These are phyloP conservation scores for Aspergillus heteromorphus DNA, from an alignment of 495 filamentous ascomycete genomes.

Conservation along the genomic window DNA sequence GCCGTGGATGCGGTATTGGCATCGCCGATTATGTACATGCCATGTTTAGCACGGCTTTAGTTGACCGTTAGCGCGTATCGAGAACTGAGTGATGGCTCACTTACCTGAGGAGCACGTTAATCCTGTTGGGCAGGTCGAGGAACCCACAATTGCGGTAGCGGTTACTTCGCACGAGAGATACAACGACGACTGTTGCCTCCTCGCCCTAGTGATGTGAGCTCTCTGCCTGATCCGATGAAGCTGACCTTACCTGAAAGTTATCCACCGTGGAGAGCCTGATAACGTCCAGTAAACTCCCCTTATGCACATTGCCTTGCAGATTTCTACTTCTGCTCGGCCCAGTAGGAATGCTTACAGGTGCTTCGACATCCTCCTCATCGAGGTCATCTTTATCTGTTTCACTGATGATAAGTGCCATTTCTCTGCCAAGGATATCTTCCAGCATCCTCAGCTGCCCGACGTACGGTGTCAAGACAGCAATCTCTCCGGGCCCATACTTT, in stretches of 20 bases:
- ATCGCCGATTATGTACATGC: slow-evolving; percentile 78
- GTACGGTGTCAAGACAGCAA: slow-evolving; percentile 71
- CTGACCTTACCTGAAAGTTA: slow-evolving; percentile 7
- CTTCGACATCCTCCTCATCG: slow-evolving; percentile 9
- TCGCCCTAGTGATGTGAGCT: slow-evolving; percentile 45
- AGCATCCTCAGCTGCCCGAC: slow-evolving; percentile 57
- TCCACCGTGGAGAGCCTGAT: background rate
- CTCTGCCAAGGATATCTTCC: slow-evolving; percentile 17
- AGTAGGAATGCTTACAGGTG: background rate
- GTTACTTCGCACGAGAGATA: slow-evolving; percentile 74
- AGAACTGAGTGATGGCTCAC: background rate
- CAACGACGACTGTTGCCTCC: slow-evolving; percentile 67
- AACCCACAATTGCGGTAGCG: slow-evolving; percentile 57
- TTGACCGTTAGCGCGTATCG: background rate
- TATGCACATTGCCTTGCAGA: slow-evolving; percentile 22
- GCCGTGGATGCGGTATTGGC: slow-evolving; percentile 46
- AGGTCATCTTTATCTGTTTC: slow-evolving; percentile 58
- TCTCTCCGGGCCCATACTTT: slow-evolving; percentile 53
- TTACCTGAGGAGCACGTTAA: slow-evolving; percentile 61
- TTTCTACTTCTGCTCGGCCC: background rate
- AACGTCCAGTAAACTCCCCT: background rate
- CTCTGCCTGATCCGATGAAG: slow-evolving; percentile 62
- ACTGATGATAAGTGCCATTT: slow-evolving; percentile 30
- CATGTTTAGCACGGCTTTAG: slow-evolving; percentile 57
- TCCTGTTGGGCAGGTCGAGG: slow-evolving; percentile 64